A percentile compares a stretch with the other conserved stretches of the same genome.
These are phyloP conservation scores for Lycium ferocissimum DNA, from an alignment of 257 asterid genomes.

Conservation along the genomic window DNA sequence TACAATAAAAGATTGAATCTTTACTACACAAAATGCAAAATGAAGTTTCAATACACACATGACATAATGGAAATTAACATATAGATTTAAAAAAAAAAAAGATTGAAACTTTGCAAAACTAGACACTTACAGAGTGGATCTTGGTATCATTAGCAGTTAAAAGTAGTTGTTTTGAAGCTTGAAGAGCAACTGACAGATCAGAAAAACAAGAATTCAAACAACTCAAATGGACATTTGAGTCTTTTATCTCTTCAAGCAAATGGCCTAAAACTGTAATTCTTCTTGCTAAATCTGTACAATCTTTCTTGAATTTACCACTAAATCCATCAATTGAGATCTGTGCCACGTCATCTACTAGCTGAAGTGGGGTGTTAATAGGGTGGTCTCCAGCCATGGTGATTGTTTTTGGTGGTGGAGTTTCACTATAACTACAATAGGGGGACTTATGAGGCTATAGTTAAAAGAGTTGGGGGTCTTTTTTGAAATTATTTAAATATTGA, in stretches of 20 bases:
- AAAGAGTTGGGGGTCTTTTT: slow-evolving; percentile 4
- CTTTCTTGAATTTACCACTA: slow-evolving; percentile 80
- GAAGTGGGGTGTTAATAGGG: slow-evolving; percentile 47
- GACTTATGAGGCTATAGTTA: slow-evolving; percentile 6
- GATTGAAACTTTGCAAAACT: background rate
- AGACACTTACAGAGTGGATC: slow-evolving; percentile 52
- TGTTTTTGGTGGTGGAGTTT: slow-evolving; percentile 31
- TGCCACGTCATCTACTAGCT: slow-evolving; percentile 62
- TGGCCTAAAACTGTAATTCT: slow-evolving; percentile 77
- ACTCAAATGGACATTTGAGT: slow-evolving; percentile 47
- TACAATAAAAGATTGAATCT: background rate
- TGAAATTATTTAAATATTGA: background rate
- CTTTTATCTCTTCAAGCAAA: slow-evolving; percentile 83
- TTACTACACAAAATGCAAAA: background rate
- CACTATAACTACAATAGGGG: slow-evolving; percentile 35
- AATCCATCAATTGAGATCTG: slow-evolving; percentile 73
- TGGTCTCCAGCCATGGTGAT: slow-evolving; percentile 54
- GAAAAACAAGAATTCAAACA: slow-evolving; percentile 51
- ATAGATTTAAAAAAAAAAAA: background rate
- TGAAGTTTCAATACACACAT: background rate
- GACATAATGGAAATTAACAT: background rate
- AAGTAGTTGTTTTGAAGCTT: slow-evolving; percentile 59
- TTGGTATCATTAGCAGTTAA: slow-evolving; percentile 53
- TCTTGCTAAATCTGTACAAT: slow-evolving; percentile 82
- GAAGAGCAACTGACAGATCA: slow-evolving; percentile 64